Evolutionary conservation across 768 basidiomycete genomes (phyloP).

Genomic region (Sporobolomyces roseus): DNA sequence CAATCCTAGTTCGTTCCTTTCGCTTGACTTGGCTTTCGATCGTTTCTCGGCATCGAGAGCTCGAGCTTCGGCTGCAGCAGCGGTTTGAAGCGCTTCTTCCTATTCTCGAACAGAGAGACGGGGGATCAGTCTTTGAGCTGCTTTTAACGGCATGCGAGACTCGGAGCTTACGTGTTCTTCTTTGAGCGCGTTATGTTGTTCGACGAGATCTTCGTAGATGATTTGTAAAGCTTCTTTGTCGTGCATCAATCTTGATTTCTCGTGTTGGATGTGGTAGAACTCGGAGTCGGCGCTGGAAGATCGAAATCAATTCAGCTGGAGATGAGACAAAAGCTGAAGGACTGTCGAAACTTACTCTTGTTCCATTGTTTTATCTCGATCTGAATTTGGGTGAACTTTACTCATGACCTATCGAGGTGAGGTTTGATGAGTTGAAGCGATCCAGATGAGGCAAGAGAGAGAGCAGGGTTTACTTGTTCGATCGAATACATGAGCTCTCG

Average conservation of each 20-base stretch:
- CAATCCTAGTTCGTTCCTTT: conserved; percentile 52
- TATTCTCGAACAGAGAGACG: too few species aligned
- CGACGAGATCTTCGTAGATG: conserved; percentile 67
- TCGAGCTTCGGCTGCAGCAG: not conserved
- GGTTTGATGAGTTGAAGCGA: too few species aligned
- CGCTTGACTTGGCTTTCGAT: not conserved
- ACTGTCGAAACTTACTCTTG: not conserved
- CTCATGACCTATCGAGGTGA: conserved; percentile 1
- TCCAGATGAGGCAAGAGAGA: too few species aligned
- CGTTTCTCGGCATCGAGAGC: not conserved
- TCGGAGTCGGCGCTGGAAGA: conserved; percentile 67
- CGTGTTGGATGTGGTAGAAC: conserved; percentile 78
- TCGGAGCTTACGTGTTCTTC: conserved; percentile 32
- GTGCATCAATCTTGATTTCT: conserved; percentile 66
- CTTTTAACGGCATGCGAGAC: not conserved
- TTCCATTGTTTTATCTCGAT: conserved; percentile 11
- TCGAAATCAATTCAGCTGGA: not conserved
- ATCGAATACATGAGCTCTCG: conserved; percentile 88
- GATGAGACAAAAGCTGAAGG: not conserved
- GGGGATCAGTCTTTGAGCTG: too few species aligned
- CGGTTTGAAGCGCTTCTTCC: conserved; percentile 58
- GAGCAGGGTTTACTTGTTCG: conserved; percentile 64
- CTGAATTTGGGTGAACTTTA: conserved; percentile 5
- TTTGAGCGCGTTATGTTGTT: conserved; percentile 71
- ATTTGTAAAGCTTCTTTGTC: conserved; percentile 86